Base-by-base conservation (phyloP, 352 stramenopile species). In the Phytophthora crassamura region DNA sequence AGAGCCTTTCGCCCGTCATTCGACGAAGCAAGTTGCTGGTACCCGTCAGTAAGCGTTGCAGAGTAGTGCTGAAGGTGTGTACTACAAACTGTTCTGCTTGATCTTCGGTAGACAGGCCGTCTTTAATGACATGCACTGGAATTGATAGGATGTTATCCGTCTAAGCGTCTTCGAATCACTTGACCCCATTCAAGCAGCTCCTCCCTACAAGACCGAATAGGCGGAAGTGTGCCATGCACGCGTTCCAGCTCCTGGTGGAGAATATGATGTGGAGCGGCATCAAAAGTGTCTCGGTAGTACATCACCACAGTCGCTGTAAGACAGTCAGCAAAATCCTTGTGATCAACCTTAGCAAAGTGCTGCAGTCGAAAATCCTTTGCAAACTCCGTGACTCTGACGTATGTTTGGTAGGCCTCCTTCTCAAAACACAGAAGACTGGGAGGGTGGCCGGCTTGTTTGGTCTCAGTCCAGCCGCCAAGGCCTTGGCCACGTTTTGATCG, bases 401-500 rank as follows among this genome's bases (percentile, higher is more conserved):
- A 53, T 32, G 4, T 55, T 7, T 53, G 15, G 12, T 43, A 9
- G 0, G n/a, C n/a, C 8, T 51, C 40, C 5, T 49, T 60, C 1
- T 53, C n/a, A 10, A 74, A 66, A 41, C 54, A 59, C 5, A 5
- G 7, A 22, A 66, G 59, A 2, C 54, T 59, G 3, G 54, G 33
- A 15, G 54, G 59, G 7, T 47, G 34, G 2, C 48, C 50, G 12
- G 59, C 42, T 30, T 34, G 34, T 25, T 60, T 47, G 4, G 42
- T 53, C 25, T 64, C 49, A 2, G 41, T 32, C 60, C 60, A 68
- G 3, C 54, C 54, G n/a, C 59, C 40, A 14, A 74, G 41, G 63
- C 54, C 22, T 74, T 70, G 5, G 49, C 43, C 22, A 70, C 48
- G 12, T 40, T 67, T 22, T 67, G 54, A 15, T 64, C 54, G 32